These are phyloP conservation scores for Pezicula neosporulosa DNA, from an alignment of 2,329 filamentous ascomycete species.

Conservation along the genomic window DNA sequence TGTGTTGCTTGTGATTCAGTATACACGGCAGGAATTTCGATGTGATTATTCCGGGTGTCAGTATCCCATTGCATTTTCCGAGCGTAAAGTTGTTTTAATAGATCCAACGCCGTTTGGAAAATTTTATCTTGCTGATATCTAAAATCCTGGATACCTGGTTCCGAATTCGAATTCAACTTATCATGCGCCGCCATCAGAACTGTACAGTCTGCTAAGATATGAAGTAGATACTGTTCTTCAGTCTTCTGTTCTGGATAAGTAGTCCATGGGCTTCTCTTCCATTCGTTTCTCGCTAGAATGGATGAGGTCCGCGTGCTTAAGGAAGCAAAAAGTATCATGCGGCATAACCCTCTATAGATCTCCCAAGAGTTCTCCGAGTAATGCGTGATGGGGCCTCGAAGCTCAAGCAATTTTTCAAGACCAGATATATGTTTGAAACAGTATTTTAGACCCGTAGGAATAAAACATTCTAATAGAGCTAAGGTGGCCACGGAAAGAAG, in stretches of 20 bases:
- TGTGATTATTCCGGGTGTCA: not conserved
- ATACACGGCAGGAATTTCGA: not conserved
- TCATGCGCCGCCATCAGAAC: slow-evolving; percentile 18
- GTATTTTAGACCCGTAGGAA: slow-evolving; percentile 21
- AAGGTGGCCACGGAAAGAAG: slow-evolving; percentile 23
- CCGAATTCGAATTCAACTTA: slow-evolving; percentile 3
- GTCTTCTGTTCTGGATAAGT: slow-evolving; percentile 14
- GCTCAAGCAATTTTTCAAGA: slow-evolving; percentile 22
- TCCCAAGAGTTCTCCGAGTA: slow-evolving; percentile 14
- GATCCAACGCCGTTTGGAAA: not conserved
- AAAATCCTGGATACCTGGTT: not conserved
- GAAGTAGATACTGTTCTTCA: slow-evolving; percentile 24
- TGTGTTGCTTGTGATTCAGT: not conserved
- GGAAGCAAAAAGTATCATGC: slow-evolving; percentile 23
- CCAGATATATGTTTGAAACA: slow-evolving; percentile 27
- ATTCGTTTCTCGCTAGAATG: slow-evolving; percentile 23
- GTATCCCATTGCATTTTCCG: slow-evolving; percentile 8
- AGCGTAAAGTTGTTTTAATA: slow-evolving; percentile 2
- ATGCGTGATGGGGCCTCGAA: slow-evolving; percentile 16
- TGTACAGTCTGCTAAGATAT: slow-evolving; percentile 27
- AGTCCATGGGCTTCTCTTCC: slow-evolving; percentile 20
- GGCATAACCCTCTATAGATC: slow-evolving; percentile 21
- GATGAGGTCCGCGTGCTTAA: slow-evolving; percentile 18
- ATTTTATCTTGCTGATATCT: not conserved
- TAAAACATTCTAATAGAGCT: slow-evolving; percentile 24